These are phyloP conservation scores for Tetracladium maxilliforme DNA, from an alignment of 2,329 filamentous ascomycete species.

Conservation along the genomic window DNA sequence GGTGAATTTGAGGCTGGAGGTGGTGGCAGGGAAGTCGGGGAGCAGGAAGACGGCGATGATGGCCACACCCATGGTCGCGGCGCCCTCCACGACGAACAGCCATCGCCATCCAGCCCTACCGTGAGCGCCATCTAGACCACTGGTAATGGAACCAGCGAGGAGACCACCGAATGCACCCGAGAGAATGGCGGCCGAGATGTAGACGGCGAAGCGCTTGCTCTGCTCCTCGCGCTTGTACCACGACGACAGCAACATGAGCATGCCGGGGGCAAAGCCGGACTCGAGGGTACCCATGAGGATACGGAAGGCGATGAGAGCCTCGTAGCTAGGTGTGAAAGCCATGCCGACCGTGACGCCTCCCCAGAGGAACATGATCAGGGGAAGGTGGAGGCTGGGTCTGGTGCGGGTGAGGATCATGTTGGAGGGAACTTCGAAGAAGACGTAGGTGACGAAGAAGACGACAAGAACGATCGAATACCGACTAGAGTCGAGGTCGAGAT, in stretches of 20 bases:
- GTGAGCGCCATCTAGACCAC: constrained; percentile 25
- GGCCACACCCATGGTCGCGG: constrained; percentile 19
- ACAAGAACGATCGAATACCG: constrained; percentile 35
- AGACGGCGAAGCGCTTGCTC: constrained; percentile 33
- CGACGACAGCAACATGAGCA: constrained; percentile 29
- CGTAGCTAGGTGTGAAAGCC: constrained; percentile 26
- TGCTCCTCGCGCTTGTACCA: constrained; percentile 37
- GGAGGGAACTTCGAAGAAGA: constrained; percentile 35
- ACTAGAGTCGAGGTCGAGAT: constrained; percentile 27
- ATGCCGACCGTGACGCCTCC: constrained; percentile 28
- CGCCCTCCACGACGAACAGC: constrained; percentile 28
- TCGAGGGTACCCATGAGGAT: constrained; percentile 29
- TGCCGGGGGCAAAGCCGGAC: constrained; percentile 28
- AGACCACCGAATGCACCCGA: constrained; percentile 32
- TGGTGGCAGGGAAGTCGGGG: constrained; percentile 31
- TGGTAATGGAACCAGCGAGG: constrained; percentile 27
- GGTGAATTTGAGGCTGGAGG: constrained; percentile 18
- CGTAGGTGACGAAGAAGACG: constrained; percentile 38
- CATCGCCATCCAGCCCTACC: constrained; percentile 34
- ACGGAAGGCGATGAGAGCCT: constrained; percentile 27
- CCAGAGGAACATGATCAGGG: constrained; percentile 31
- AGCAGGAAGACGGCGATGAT: constrained; percentile 27
- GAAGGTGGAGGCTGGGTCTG: constrained; percentile 31
- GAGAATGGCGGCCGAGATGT: constrained; percentile 33
- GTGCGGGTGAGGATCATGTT: constrained; percentile 35